A percentile compares a stretch with the other conserved stretches of the same genome.
Conservation (phyloP, 495 filamentous ascomycete genomes). For the Sporormia fimetaria region DNA sequence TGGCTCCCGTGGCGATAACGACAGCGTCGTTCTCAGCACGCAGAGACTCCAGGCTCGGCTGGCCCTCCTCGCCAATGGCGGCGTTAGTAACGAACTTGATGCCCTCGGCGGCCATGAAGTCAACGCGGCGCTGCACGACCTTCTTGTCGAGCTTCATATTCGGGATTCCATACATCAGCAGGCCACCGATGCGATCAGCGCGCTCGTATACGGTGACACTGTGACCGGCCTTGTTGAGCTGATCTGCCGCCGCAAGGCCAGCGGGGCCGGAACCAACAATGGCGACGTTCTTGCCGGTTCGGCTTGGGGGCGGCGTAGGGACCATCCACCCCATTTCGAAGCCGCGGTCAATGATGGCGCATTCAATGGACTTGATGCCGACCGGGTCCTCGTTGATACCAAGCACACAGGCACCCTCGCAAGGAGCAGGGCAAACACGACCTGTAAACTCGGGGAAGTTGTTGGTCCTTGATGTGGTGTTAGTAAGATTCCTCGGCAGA, state of each 20-base stretch:
- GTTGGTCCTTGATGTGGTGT: slow-evolving; percentile 65
- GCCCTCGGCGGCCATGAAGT: slow-evolving; percentile 93
- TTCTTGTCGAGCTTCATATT: slow-evolving; percentile 99
- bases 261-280: slow-evolving; percentile 92
- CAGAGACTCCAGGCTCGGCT: slow-evolving; percentile 61
- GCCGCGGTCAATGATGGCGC: slow-evolving; percentile 96
- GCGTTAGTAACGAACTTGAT: slow-evolving; percentile 70
- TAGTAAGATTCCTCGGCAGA: not conserved
- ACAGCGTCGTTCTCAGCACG: slow-evolving; percentile 73
- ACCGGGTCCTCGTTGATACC: slow-evolving; percentile 98
- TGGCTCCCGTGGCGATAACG: slow-evolving; percentile 92
- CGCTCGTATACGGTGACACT: slow-evolving; percentile 91
- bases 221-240: slow-evolving; percentile 91
- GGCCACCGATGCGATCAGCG: slow-evolving; percentile 80
- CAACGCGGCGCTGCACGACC: slow-evolving; percentile 87
- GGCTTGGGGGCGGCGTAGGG: slow-evolving; percentile 63
- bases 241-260: slow-evolving; percentile 85
- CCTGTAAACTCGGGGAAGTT: slow-evolving; percentile 99
- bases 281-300: slow-evolving; percentile 83
- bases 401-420: slow-evolving; percentile 93
- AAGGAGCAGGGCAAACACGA: slow-evolving; percentile 95
- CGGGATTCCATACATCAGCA: slow-evolving; percentile 98
- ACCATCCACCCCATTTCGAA: slow-evolving; percentile 99
- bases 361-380: slow-evolving; percentile 98
- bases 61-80: slow-evolving; percentile 71